Evolutionary conservation across 1,284 basidiomycete genomes (phyloP).

Genomic region (Trichosporon ovoides): DNA sequence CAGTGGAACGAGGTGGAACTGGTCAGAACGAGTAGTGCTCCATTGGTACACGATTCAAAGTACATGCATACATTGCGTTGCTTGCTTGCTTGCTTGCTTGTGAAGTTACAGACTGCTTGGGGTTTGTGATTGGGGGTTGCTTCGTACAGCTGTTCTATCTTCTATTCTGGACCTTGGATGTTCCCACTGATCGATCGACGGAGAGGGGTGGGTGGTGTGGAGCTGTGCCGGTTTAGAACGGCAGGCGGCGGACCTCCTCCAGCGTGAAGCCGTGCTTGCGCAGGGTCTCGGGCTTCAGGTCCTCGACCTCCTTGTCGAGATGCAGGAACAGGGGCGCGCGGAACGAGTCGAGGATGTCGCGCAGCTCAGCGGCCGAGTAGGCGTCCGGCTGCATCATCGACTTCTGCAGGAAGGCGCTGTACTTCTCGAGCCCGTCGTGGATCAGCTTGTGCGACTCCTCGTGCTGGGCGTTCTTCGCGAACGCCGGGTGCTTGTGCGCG

Average conservation of each 20-base stretch:
- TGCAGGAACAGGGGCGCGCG: constrained; percentile 60
- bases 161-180: no score
- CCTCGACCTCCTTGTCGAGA: constrained; percentile 64
- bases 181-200: no score
- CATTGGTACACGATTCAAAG: no score
- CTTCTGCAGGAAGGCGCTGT: constrained; percentile 53
- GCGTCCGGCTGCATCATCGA: constrained; percentile 53
- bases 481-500: constrained; percentile 59
- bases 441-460: constrained; percentile 60
- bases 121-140: no score
- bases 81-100: no score
- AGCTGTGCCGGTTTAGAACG: constrained; percentile 40
- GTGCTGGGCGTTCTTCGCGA: constrained; percentile 53
- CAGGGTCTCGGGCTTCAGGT: constrained; percentile 59
- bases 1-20: no score
- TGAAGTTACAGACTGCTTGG: no score
- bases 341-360: constrained; percentile 59
- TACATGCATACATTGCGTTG: no score
- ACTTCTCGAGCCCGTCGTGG: constrained; percentile 59
- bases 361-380: constrained; percentile 59
- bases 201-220: no score
- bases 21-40: no score
- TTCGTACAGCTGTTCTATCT: no score
- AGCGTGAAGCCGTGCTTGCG: constrained; percentile 60
- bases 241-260: constrained; percentile 56